Evolutionary conservation across 2,329 filamentous ascomycete species (phyloP).

Genomic region (Aspergillus sp.): DNA sequence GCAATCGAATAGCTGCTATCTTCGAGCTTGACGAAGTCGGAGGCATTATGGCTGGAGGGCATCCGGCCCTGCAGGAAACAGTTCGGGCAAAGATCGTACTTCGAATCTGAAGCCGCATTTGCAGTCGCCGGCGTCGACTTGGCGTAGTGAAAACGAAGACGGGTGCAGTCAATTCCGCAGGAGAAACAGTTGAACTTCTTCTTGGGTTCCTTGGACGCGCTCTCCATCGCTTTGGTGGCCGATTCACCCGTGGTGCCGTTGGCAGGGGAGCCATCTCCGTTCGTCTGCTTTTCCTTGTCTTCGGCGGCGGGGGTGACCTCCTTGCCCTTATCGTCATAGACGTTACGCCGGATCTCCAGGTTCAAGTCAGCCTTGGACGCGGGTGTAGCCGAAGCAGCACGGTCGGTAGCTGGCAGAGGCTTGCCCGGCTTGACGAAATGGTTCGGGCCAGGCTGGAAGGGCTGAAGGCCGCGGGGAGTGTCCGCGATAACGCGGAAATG

Average conservation of each 20-base stretch:
- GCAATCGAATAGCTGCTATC: slow-evolving; percentile 77
- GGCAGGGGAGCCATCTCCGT: slow-evolving; percentile 71
- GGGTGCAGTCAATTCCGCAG: slow-evolving; percentile 86
- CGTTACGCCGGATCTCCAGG: slow-evolving; percentile 88
- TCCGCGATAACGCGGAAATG: slow-evolving; percentile 97
- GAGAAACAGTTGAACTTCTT: slow-evolving; percentile 78
- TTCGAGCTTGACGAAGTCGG: slow-evolving; percentile 84
- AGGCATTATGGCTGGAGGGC: slow-evolving; percentile 71
- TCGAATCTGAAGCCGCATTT: slow-evolving; percentile 59
- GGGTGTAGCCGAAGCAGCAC: slow-evolving; percentile 62
- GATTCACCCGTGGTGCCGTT: slow-evolving; percentile 55
- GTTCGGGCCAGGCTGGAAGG: slow-evolving; percentile 87
- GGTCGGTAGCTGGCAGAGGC: slow-evolving; percentile 66
- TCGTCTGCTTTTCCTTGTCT: slow-evolving; percentile 62
- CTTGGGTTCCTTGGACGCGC: slow-evolving; percentile 60
- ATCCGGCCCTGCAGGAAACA: slow-evolving; percentile 85
- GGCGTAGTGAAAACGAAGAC: slow-evolving; percentile 67
- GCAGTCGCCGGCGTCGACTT: slow-evolving; percentile 58
- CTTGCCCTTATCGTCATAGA: slow-evolving; percentile 90
- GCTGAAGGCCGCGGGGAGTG: slow-evolving; percentile 88
- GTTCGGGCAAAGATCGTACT: slow-evolving; percentile 86
- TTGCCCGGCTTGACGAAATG: slow-evolving; percentile 63
- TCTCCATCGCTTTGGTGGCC: slow-evolving; percentile 62
- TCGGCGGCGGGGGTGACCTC: slow-evolving; percentile 69
- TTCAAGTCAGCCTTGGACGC: slow-evolving; percentile 77